Percentiles rank a stretch among this genome's conserved stretches.
Evolutionary conservation across 371 early-diverging fungal species (phyloP).

Genomic region (Thermomucor indicae-seudaticae): DNA sequence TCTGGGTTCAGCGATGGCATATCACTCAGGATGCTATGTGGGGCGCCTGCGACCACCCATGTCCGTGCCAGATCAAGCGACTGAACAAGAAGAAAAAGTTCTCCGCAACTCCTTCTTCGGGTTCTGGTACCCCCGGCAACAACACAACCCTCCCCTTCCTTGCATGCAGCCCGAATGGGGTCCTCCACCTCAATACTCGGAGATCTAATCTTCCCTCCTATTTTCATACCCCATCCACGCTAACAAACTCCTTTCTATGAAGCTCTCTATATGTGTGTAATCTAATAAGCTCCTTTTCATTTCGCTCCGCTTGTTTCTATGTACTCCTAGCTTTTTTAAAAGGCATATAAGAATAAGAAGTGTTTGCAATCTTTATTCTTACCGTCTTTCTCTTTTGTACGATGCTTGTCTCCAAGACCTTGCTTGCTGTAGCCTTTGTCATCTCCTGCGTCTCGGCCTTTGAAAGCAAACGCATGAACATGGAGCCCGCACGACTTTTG

Average conservation of each 20-base stretch:
- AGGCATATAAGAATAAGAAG: too few species aligned
- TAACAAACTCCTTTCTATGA: too few species aligned
- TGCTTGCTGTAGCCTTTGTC: background rate
- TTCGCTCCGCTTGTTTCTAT: too few species aligned
- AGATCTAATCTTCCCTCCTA: background rate
- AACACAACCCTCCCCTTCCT: background rate
- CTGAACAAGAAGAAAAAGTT: background rate
- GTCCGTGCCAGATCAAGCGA: slow-evolving; percentile 22
- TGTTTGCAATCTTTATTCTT: too few species aligned
- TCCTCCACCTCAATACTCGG: slow-evolving; percentile 16
- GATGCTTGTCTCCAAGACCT: slow-evolving; percentile 3
- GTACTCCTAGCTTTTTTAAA: too few species aligned
- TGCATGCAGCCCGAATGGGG: slow-evolving; percentile 13
- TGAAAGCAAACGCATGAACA: slow-evolving; percentile 3
- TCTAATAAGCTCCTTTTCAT: too few species aligned
- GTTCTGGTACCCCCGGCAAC: background rate
- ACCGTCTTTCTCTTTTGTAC: too few species aligned
- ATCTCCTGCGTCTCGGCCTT: background rate
- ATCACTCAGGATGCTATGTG: slow-evolving; percentile 28
- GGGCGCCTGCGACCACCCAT: slow-evolving; percentile 27
- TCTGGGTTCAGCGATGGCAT: slow-evolving; percentile 34
- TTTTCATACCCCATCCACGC: background rate
- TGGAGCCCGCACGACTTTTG: slow-evolving; percentile 1
- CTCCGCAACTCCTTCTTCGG: background rate
- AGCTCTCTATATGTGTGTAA: too few species aligned